These are phyloP conservation scores for Alternaria dauci DNA, from an alignment of 2,329 filamentous ascomycete species.

Conservation along the genomic window DNA sequence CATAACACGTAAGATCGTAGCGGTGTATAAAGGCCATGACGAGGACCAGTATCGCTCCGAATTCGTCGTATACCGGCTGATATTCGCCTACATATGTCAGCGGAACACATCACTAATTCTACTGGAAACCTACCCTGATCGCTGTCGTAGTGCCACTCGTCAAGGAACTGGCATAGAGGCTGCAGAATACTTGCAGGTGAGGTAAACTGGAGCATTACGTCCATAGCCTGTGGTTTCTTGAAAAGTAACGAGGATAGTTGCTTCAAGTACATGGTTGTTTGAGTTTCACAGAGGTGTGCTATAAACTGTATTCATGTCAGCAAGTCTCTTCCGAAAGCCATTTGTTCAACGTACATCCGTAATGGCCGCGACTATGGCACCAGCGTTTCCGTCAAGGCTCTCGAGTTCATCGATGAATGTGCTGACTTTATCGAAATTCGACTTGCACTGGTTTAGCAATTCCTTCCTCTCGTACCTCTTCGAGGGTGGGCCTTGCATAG, in stretches of 20 bases:
- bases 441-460: slow-evolving; percentile 78
- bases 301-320: slow-evolving; percentile 63
- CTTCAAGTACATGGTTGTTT: slow-evolving; percentile 83
- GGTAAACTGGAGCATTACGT: slow-evolving; percentile 79
- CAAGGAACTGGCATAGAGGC: slow-evolving; percentile 77
- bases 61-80: slow-evolving; percentile 86
- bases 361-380: slow-evolving; percentile 78
- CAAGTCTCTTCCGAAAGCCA: not conserved
- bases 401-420: slow-evolving; percentile 83
- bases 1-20: slow-evolving; percentile 70
- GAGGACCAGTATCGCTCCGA: slow-evolving; percentile 77
- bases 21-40: slow-evolving; percentile 78
- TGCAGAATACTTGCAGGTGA: slow-evolving; percentile 73
- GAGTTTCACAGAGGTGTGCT: slow-evolving; percentile 72
- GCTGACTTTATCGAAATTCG: slow-evolving; percentile 77
- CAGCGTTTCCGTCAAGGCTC: slow-evolving; percentile 89
- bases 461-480: slow-evolving; percentile 80
- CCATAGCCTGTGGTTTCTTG: slow-evolving; percentile 73
- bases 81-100: slow-evolving; percentile 67
- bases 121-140: slow-evolving; percentile 66
- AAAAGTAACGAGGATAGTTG: slow-evolving; percentile 76
- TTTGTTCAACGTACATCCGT: slow-evolving; percentile 48
- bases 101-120: not conserved
- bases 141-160: slow-evolving; percentile 82
- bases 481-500: slow-evolving; percentile 78